phyloP scores from a whole-genome alignment of 2,329 filamentous ascomycete genomes.

The Arthrinium puccinioides region DNA sequence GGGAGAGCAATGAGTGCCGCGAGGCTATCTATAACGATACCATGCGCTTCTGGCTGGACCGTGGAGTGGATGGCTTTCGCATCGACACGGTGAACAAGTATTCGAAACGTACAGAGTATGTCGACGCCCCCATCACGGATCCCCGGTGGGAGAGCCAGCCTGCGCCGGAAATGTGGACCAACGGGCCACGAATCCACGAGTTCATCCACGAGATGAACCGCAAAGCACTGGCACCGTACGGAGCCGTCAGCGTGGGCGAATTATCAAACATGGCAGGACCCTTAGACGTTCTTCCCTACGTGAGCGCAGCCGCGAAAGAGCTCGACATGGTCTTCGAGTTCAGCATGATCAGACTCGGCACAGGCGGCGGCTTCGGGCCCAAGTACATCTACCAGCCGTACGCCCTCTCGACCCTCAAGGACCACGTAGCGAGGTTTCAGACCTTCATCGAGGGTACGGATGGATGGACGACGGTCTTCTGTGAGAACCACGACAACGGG shows the following conservation, averaged over 20 bases:
- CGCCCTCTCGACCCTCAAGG: slow-evolving; percentile 35
- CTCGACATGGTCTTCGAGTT: slow-evolving; percentile 57
- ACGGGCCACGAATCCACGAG: slow-evolving; percentile 56
- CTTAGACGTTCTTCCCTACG: slow-evolving; percentile 45
- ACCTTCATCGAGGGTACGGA: slow-evolving; percentile 40
- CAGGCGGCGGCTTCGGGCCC: slow-evolving; percentile 35
- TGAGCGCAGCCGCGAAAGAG: slow-evolving; percentile 43
- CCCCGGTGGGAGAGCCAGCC: slow-evolving; percentile 31
- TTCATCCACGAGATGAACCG: slow-evolving; percentile 52
- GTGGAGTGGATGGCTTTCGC: slow-evolving; percentile 57
- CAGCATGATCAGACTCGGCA: slow-evolving; percentile 47
- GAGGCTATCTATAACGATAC: slow-evolving; percentile 59
- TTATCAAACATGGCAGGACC: slow-evolving; percentile 48
- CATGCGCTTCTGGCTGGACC: slow-evolving; percentile 68
- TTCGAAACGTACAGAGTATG: slow-evolving; percentile 50
- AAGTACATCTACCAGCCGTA: slow-evolving; percentile 45
- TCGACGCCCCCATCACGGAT: slow-evolving; percentile 41
- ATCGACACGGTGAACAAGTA: slow-evolving; percentile 65
- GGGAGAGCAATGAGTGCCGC: slow-evolving; percentile 61
- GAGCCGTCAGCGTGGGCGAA: slow-evolving; percentile 56
- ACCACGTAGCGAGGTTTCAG: slow-evolving; percentile 38
- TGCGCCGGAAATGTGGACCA: slow-evolving; percentile 45
- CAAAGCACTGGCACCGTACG: slow-evolving; percentile 44
- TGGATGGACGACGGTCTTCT: slow-evolving; percentile 53
- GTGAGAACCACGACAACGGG: slow-evolving; percentile 59